A percentile compares a stretch with the other conserved stretches of the same genome.
Evolutionary conservation across 108 stramenopile genomes (phyloP).

Genomic region (Nitzschia sp.): DNA sequence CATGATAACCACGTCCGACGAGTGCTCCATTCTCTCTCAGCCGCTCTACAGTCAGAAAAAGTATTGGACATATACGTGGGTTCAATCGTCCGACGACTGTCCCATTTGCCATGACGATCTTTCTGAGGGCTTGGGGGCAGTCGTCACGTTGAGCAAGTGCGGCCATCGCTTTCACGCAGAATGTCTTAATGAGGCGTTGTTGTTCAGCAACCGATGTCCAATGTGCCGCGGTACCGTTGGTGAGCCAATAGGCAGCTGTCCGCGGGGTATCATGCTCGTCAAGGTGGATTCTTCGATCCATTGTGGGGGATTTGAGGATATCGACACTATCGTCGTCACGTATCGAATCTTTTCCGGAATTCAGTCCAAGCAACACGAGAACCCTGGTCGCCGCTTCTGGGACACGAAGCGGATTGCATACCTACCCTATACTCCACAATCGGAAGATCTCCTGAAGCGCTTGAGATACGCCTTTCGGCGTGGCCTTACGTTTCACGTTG

Average conservation of each 20-base stretch:
- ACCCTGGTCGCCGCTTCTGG: conserved; percentile 29
- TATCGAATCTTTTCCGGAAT: conserved; percentile 42
- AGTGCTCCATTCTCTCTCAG: neutral
- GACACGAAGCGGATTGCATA: conserved; percentile 32
- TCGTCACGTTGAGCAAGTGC: neutral
- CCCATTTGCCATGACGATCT: neutral
- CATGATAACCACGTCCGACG: neutral
- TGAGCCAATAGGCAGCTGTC: conserved; percentile 39
- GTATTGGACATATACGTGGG: neutral
- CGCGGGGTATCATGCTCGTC: conserved; percentile 43
- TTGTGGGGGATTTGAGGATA: neutral
- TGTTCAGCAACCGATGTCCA: conserved; percentile 20
- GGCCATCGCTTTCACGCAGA: conserved; percentile 22
- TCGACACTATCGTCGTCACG: conserved; percentile 18
- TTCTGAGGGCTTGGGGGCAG: neutral
- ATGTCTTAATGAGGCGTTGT: conserved; percentile 24
- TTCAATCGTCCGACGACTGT: neutral
- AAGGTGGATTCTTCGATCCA: neutral
- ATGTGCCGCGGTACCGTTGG: conserved; percentile 19
- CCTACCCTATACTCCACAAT: conserved; percentile 34
- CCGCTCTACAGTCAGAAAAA: neutral
- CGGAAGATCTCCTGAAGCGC: conserved; percentile 37
- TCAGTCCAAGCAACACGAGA: conserved; percentile 40
- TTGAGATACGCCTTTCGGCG: conserved; percentile 52
- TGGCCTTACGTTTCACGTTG: conserved; percentile 58